Evolutionary conservation across 1,284 basidiomycete genomes (phyloP), one percentile per base, ranked within the genome.

Genomic region (Apiotrichum veenhuisii): DNA sequence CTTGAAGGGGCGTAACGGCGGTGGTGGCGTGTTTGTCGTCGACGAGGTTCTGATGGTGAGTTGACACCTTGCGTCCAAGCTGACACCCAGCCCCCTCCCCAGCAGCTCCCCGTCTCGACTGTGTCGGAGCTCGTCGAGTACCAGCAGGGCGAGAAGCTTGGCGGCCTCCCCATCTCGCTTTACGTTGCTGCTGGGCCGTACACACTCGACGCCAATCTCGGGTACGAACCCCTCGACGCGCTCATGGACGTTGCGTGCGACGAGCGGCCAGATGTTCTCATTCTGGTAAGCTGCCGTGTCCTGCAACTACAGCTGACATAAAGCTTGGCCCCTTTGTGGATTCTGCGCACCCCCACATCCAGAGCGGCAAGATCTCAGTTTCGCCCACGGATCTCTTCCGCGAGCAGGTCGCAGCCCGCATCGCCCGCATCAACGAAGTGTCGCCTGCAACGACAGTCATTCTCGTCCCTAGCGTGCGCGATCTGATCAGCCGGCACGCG

Each of bases 251-350:
- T 80, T 17, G 77, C 87, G 17, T 81, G 82, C 61, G 70, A 77
- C 12, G 81, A 81, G 27, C 85, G 85, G 62, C 93, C 94, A 1
- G 82, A 87, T 44, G 87, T 89, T 0, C 69, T 95, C 1, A 75
- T 98, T 12, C 78, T 98, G 54, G 92, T 94, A 69, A 58, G 85
- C 76, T 17, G 2, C 10, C 25, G n/a, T 23, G 45, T 15, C 30
- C n/a, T 36, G 1, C 4, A n/a, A 41, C 15, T 9, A 20, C 11
- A 26, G 27, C 57, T 66, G 33, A 54, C 52, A 36, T 22, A 0
- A 68, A 94, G 92, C 77, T 90, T 15, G 95, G 95, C 0, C 95
- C 95, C 1, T 98, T 98, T 69, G 76, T 98, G 37, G 90, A 95
- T 63, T 75, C 82, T 0, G 72, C 81, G 15, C 92, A 98, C 74